These are phyloP conservation scores for Erythrobasidium hasegawianum DNA, from an alignment of 1,284 basidiomycete genomes.

Conservation along the genomic window DNA sequence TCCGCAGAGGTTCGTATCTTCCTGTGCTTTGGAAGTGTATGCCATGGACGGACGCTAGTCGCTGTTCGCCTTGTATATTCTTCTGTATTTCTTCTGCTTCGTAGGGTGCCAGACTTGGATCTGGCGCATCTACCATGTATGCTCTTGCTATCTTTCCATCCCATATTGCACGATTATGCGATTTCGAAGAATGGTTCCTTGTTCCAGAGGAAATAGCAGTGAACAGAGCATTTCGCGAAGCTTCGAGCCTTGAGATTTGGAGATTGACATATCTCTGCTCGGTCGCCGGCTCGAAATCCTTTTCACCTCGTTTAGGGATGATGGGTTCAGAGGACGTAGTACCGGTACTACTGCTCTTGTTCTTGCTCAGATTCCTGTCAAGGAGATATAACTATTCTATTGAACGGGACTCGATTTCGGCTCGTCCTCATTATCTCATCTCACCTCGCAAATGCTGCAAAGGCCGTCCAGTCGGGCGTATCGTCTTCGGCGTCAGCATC, in stretches of 20 bases:
- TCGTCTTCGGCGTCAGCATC: slow-evolving; percentile 59
- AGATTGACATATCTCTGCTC: slow-evolving; percentile 38
- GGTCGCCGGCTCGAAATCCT: slow-evolving; percentile 80
- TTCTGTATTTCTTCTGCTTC: slow-evolving; percentile 32
- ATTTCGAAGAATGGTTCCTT: slow-evolving; percentile 39
- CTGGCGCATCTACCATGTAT: slow-evolving; percentile 49
- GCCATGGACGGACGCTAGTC: slow-evolving; percentile 59
- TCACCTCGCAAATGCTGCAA: slow-evolving; percentile 50
- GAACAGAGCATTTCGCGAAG: slow-evolving; percentile 43
- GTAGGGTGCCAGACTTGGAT: slow-evolving; percentile 37
- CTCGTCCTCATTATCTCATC: slow-evolving; percentile 41
- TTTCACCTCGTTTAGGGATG: slow-evolving; percentile 89
- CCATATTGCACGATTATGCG: slow-evolving; percentile 44
- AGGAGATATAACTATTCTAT: not conserved
- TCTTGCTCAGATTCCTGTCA: slow-evolving; percentile 23
- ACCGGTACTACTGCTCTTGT: slow-evolving; percentile 42
- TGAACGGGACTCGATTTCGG: too few species aligned
- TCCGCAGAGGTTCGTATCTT: slow-evolving; percentile 54
- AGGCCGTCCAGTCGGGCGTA: slow-evolving; percentile 60
- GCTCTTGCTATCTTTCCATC: slow-evolving; percentile 35
- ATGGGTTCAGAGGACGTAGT: slow-evolving; percentile 48
- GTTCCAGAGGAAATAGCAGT: slow-evolving; percentile 41
- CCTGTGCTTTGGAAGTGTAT: slow-evolving; percentile 75
- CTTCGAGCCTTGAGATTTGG: slow-evolving; percentile 39
- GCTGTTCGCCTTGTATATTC: slow-evolving; percentile 8